Base-by-base conservation (phyloP, 148 eudicot species). In the Fagopyrum homotropicum region DNA sequence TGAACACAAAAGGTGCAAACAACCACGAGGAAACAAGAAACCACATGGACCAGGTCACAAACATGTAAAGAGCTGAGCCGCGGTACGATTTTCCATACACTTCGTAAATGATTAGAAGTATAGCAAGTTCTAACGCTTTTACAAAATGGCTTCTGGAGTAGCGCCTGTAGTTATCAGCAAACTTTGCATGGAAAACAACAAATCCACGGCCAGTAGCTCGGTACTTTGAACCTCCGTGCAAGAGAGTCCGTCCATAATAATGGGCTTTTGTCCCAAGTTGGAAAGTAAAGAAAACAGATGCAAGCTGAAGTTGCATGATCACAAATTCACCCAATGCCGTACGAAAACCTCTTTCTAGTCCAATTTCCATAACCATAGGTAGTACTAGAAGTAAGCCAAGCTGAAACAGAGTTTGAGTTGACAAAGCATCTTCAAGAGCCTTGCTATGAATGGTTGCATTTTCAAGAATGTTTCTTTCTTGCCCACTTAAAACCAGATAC, bases 261-360 rank as follows among this genome's bases (percentile, higher is more conserved):
- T 95, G 98, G 47, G 97, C 97, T 84, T 95, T 95, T 59, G 98
- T 95, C 73, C 98, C 98, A 68, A 95, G 96, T 82, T 92, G 98
- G 84, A 95, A 95, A 66, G 98, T 95, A 29, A 92, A 95, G 84
- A 95, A 95, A 7, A 92, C 97, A 47, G 97, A 92, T 80, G 98
- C 98, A 61, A 95, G 82, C 84, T 95, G 98, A 74, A 95, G 92
- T 79, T 95, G 98, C 98, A 95, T 92, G 49, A 90, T 87, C 66
- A 95, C 80, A 29, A 95, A 90, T 78, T 95, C 96, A 76, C 97
- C 98, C 22, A 95, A 76, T 75, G 98, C 98, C 14, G 89, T 86
- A n/a, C 97, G 89, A 74, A 95, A 95, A 29, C 97, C 98, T 79
- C 90, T 86, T 75, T 95, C 98, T 54, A 95, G 83, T 72, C 97